phyloP scores from a whole-genome alignment of 2,329 filamentous ascomycete genomes.

The Colletotrichum musicola region DNA sequence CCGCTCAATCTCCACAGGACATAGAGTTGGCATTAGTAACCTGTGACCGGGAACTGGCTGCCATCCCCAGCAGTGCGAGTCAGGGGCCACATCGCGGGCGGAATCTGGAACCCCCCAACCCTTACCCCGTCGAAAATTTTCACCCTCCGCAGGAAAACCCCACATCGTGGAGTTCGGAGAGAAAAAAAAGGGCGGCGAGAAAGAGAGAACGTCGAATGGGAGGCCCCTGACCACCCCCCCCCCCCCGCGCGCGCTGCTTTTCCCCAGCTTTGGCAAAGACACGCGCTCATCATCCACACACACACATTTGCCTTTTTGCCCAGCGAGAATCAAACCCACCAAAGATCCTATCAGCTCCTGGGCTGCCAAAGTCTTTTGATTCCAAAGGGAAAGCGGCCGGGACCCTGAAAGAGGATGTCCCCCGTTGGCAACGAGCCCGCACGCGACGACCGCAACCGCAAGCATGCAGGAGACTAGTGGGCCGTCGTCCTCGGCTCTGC shows the following conservation, averaged over 20 bases:
- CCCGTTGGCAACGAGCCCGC: conserved; percentile 24
- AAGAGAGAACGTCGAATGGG: background rate
- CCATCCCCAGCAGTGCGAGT: conserved; percentile 10
- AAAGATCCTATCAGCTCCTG: background rate
- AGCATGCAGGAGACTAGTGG: conserved; percentile 39
- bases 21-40: conserved; percentile 18
- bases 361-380: background rate
- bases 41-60: background rate
- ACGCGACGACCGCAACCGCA: conserved; percentile 29
- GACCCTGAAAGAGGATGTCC: conserved; percentile 20
- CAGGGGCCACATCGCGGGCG: conserved; percentile 6
- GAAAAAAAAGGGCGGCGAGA: background rate
- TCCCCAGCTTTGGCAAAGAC: conserved; percentile 28
- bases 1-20: background rate
- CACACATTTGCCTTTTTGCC: background rate
- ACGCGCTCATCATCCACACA: conserved; percentile 13
- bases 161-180: conserved; percentile 33
- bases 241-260: conserved; percentile 14
- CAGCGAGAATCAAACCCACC: background rate
- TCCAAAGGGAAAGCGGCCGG: background rate
- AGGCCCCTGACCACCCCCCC: background rate
- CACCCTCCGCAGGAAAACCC: conserved; percentile 2
- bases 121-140: background rate
- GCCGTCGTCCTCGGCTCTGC: conserved; percentile 19
- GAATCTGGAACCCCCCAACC: background rate